Percentiles rank a stretch among this genome's conserved stretches.
These are phyloP conservation scores for Venturia aucupariae DNA, from an alignment of 2,329 filamentous ascomycete genomes.

Conservation along the genomic window DNA sequence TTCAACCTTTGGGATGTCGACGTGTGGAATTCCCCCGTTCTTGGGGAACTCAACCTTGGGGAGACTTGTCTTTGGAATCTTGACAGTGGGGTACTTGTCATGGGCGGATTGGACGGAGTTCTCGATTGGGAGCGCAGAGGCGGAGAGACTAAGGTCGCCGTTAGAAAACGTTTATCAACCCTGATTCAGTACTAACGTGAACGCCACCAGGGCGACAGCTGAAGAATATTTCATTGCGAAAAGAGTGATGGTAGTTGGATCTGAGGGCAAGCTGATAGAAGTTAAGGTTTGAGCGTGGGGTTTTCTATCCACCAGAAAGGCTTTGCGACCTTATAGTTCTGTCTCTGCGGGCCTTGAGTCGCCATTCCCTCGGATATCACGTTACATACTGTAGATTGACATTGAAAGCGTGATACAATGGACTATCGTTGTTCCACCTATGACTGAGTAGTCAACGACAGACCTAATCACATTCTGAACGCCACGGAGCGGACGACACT, in stretches of 20 bases:
- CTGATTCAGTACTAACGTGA: not conserved
- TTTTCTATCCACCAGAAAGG: too few species aligned
- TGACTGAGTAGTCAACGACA: not conserved
- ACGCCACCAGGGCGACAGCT: slow-evolving; percentile 1
- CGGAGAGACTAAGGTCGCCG: not conserved
- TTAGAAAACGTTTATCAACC: not conserved
- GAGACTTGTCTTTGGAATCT: too few species aligned
- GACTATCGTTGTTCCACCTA: not conserved
- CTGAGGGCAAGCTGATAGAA: not conserved
- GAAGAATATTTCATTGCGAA: not conserved
- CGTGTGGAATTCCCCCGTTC: too few species aligned
- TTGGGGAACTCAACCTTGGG: too few species aligned
- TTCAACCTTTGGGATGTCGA: too few species aligned
- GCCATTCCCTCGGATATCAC: not conserved
- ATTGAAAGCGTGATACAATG: not conserved
- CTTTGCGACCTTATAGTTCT: not conserved
- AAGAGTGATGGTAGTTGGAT: not conserved
- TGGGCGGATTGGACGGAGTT: too few species aligned
- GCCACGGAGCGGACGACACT: not conserved
- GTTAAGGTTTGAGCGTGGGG: not conserved
- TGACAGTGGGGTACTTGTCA: too few species aligned
- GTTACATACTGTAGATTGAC: not conserved
- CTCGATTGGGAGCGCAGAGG: not conserved
- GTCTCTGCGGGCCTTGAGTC: not conserved
- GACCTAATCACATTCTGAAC: not conserved